Percentiles rank a stretch among this genome's conserved stretches.
phyloP scores from a whole-genome alignment of 1,284 basidiomycete species.

The Xanthoconium separans region DNA sequence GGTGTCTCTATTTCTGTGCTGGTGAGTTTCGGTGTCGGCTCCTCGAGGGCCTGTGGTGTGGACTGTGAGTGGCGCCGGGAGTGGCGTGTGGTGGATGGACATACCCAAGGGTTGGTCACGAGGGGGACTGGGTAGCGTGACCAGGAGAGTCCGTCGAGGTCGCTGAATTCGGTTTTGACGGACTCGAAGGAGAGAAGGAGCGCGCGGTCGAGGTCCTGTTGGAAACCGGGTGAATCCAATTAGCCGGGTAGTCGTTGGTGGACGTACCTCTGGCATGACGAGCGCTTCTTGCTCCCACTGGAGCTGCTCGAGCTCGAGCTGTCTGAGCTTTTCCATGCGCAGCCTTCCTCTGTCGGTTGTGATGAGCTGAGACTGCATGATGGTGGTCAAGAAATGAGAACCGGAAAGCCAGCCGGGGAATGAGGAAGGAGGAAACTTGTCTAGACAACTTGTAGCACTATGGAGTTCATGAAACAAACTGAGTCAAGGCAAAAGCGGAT shows the following conservation, averaged over 20 bases:
- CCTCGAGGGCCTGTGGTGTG: conserved; percentile 20
- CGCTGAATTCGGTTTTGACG: conserved; percentile 49
- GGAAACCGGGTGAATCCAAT: conserved; percentile 3
- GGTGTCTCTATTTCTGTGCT: conserved; percentile 20
- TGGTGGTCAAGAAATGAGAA: conserved; percentile 3
- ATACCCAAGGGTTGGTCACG: conserved; percentile 26
- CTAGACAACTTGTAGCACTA: neutral
- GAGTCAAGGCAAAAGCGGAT: neutral
- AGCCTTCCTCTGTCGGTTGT: conserved; percentile 25
- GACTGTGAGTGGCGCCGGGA: conserved; percentile 1
- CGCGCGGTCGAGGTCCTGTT: conserved; percentile 40
- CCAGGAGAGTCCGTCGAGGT: conserved; percentile 50
- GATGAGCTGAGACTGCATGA: conserved; percentile 20
- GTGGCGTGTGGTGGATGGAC: conserved; percentile 7
- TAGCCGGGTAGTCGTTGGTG: too few species aligned
- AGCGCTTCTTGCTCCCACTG: conserved; percentile 49
- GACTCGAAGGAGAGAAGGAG: conserved; percentile 41
- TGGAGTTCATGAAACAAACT: neutral
- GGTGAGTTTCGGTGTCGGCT: conserved; percentile 30
- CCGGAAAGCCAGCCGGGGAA: conserved; percentile 10
- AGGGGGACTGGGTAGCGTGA: conserved; percentile 27
- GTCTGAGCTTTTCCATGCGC: conserved; percentile 33
- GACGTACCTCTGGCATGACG: conserved; percentile 46
- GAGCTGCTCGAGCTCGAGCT: conserved; percentile 46
- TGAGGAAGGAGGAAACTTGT: too few species aligned